Conservation (phyloP, 805 yeast species). For the Hemisphaericaspora nanyangensis region DNA sequence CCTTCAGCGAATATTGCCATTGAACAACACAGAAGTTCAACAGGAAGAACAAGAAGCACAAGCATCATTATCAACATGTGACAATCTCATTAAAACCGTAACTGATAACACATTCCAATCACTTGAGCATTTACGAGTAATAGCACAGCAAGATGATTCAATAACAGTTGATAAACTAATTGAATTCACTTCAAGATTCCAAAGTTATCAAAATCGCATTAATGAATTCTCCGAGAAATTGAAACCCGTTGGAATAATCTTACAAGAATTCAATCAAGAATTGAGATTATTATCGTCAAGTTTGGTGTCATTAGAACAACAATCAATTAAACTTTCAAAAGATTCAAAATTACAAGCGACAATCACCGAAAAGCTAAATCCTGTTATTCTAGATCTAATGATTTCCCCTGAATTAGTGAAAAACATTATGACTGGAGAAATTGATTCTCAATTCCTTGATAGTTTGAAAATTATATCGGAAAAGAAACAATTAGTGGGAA, state of each 20-base stretch:
- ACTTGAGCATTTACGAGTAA: constrained; percentile 4
- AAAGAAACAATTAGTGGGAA: constrained; percentile 50
- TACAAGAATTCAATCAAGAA: constrained; percentile 55
- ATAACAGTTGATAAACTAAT: neutral
- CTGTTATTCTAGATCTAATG: constrained; percentile 69
- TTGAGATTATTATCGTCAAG: constrained; percentile 30
- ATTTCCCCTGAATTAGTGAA: constrained; percentile 70
- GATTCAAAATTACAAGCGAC: constrained; percentile 24
- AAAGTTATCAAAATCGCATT: constrained; percentile 22
- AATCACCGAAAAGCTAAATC: constrained; percentile 50
- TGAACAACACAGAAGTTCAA: neutral
- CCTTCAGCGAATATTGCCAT: constrained; percentile 2
- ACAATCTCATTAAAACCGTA: neutral
- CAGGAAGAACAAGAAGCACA: neutral
- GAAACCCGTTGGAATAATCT: constrained; percentile 49
- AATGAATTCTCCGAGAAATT: constrained; percentile 31
- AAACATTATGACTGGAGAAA: constrained; percentile 53
- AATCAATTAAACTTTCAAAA: constrained; percentile 27
- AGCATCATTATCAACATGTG: neutral
- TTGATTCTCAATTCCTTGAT: constrained; percentile 63
- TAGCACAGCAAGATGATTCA: neutral
- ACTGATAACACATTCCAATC: neutral
- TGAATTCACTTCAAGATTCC: constrained; percentile 4
- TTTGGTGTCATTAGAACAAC: constrained; percentile 29
- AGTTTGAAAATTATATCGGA: constrained; percentile 56